phyloP scores from a whole-genome alignment of 352 stramenopile species.

The Pythium guiyangense region DNA sequence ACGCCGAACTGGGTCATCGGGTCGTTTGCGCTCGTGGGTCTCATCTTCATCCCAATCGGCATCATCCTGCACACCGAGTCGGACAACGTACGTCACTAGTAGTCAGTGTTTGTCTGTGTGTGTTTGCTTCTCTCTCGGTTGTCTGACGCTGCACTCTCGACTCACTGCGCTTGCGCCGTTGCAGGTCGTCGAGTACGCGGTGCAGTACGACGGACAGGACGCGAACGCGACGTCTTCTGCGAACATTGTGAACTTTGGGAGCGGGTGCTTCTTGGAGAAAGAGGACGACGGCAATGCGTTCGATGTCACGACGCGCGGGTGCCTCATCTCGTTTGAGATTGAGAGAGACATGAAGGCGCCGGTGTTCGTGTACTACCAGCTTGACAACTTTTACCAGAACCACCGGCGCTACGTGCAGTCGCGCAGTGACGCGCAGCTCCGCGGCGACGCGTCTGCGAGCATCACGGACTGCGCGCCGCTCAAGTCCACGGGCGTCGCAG shows the following conservation, averaged over 20 bases:
- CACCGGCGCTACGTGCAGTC: conserved; percentile 93
- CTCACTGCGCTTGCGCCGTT: not conserved
- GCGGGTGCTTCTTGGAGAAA: conserved; percentile 53
- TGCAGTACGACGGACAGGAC: conserved; percentile 84
- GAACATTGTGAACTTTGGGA: conserved; percentile 55
- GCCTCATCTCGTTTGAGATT: conserved; percentile 85
- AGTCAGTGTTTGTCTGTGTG: not conserved
- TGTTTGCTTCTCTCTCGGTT: not conserved
- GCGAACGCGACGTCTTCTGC: conserved; percentile 30
- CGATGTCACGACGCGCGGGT: conserved; percentile 49
- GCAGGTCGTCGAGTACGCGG: conserved; percentile 87
- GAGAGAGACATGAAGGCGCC: conserved; percentile 93
- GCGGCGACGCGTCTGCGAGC: conserved; percentile 55
- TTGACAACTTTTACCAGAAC: conserved; percentile 99
- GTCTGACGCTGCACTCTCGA: not conserved
- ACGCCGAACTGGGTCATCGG: conserved; percentile 95
- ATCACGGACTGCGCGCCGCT: conserved; percentile 84
- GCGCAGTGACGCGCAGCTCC: conserved; percentile 88
- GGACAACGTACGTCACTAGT: conserved; percentile 51
- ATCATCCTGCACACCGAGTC: conserved; percentile 84
- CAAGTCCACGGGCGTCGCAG: conserved; percentile 22
- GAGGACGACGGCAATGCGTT: conserved; percentile 69
- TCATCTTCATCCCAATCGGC: conserved; percentile 95
- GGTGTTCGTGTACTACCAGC: conserved; percentile 98
- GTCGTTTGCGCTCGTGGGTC: conserved; percentile 90